Conservation (phyloP, 2,329 filamentous ascomycete species). For the Exserohilum rostratum region DNA sequence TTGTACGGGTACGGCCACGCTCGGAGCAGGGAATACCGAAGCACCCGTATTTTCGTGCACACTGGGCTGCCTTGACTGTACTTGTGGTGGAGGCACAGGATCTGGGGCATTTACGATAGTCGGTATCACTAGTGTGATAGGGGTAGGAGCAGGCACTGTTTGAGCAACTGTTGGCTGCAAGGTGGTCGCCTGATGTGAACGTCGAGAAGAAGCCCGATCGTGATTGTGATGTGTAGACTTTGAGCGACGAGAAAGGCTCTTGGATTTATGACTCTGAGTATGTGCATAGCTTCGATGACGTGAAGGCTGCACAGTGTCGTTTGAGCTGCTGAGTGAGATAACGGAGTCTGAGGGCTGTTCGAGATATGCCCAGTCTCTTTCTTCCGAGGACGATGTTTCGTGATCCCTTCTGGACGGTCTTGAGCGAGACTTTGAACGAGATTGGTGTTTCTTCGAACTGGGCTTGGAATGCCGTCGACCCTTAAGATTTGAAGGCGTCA, state of each 20-base stretch:
- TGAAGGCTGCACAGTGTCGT: constrained; percentile 18
- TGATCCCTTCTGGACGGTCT: neutral
- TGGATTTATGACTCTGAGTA: neutral
- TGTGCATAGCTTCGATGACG: constrained; percentile 14
- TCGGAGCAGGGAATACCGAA: constrained; percentile 5
- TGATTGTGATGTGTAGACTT: constrained; percentile 1
- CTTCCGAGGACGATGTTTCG: constrained; percentile 14
- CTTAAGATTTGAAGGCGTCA: neutral
- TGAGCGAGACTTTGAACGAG: constrained; percentile 9
- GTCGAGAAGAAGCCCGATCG: constrained; percentile 3
- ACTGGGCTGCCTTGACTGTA: neutral
- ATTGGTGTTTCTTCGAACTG: neutral
- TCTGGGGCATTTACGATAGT: constrained; percentile 14
- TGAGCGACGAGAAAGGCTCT: neutral
- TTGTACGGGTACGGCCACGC: constrained; percentile 5
- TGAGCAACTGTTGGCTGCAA: neutral
- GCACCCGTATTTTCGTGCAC: neutral
- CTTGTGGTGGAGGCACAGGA: neutral
- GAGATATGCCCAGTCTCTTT: constrained; percentile 8
- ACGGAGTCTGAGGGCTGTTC: constrained; percentile 10
- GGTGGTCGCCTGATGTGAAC: neutral
- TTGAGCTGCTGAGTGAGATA: constrained; percentile 14
- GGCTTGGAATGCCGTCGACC: neutral
- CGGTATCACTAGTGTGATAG: neutral
- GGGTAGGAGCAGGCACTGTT: neutral